Percentiles rank a stretch among this genome's conserved stretches.
These are phyloP conservation scores for Apophysomyces ossiformis DNA, from an alignment of 371 early-diverging fungal genomes.

Conservation along the genomic window DNA sequence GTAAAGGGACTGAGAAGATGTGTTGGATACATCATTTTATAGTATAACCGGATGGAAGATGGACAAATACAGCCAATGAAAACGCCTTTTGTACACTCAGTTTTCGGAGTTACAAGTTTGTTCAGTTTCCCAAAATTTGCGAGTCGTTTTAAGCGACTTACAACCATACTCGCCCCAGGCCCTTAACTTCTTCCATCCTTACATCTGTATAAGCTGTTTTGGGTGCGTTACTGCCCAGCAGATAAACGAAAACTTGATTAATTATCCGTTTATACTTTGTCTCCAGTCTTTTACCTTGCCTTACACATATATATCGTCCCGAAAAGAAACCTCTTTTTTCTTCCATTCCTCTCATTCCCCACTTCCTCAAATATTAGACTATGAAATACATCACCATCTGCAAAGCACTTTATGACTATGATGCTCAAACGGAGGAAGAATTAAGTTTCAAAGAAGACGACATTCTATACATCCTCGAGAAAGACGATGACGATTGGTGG, in stretches of 20 bases:
- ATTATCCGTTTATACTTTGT: neutral
- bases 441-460: slow-evolving; percentile 79
- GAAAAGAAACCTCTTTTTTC: neutral
- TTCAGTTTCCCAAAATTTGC: no score
- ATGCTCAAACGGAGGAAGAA: slow-evolving; percentile 84
- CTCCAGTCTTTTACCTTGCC: neutral
- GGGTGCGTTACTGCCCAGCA: slow-evolving; percentile 7
- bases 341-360: slow-evolving; percentile 5
- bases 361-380: slow-evolving; percentile 11
- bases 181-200: slow-evolving; percentile 1
- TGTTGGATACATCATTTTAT: no score
- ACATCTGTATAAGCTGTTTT: neutral
- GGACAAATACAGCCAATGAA: no score
- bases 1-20: no score
- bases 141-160: no score
- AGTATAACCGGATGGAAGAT: no score
- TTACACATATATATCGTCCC: neutral
- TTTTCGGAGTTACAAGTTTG: no score
- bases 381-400: slow-evolving; percentile 53
- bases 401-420: slow-evolving; percentile 77
- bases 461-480: slow-evolving; percentile 73
- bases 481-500: slow-evolving; percentile 74
- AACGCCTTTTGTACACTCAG: no score
- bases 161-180: neutral
- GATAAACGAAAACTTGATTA: slow-evolving; percentile 3